These are phyloP conservation scores for Penicillium digitatum DNA, from an alignment of 2,329 filamentous ascomycete genomes.

Conservation along the genomic window DNA sequence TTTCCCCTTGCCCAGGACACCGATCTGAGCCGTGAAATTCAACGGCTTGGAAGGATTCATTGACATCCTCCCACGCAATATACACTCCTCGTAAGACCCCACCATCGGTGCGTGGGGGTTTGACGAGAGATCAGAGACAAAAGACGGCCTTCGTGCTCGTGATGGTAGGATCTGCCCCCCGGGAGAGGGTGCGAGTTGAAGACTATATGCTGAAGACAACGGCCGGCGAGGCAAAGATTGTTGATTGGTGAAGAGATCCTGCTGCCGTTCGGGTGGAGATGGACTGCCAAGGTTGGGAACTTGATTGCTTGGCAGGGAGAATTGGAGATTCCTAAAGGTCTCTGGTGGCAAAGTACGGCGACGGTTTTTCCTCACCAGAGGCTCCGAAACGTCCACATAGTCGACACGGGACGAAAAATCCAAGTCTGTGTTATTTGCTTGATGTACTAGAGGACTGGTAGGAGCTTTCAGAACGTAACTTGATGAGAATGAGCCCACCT, in stretches of 20 bases:
- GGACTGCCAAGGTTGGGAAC: constrained; percentile 45
- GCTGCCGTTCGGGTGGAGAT: constrained; percentile 51
- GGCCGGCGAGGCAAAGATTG: constrained; percentile 68
- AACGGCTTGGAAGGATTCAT: constrained; percentile 89
- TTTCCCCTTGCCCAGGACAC: constrained; percentile 81
- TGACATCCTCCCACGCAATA: constrained; percentile 91
- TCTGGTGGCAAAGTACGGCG: constrained; percentile 69
- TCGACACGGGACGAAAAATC: constrained; percentile 58
- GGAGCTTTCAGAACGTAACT: constrained; percentile 83
- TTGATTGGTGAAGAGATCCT: constrained; percentile 68
- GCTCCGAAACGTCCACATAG: constrained; percentile 48
- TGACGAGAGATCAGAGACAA: constrained; percentile 69
- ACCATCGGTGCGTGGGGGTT: constrained; percentile 92
- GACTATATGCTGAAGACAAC: constrained; percentile 57
- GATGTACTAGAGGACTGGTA: constrained; percentile 87
- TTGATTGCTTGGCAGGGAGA: constrained; percentile 37
- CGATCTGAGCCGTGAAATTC: constrained; percentile 91
- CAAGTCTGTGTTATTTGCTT: constrained; percentile 76
- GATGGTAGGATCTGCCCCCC: constrained; percentile 38
- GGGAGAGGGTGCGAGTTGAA: constrained; percentile 43
- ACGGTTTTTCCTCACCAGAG: constrained; percentile 51
- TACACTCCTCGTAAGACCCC: constrained; percentile 95
- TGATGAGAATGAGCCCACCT: constrained; percentile 67
- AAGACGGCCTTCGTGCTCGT: constrained; percentile 62
- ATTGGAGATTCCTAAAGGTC: constrained; percentile 50